A percentile compares a stretch with the other conserved stretches of the same genome.
Conservation (phyloP, 2,329 filamentous ascomycete genomes). For the Diaporthe eres region DNA sequence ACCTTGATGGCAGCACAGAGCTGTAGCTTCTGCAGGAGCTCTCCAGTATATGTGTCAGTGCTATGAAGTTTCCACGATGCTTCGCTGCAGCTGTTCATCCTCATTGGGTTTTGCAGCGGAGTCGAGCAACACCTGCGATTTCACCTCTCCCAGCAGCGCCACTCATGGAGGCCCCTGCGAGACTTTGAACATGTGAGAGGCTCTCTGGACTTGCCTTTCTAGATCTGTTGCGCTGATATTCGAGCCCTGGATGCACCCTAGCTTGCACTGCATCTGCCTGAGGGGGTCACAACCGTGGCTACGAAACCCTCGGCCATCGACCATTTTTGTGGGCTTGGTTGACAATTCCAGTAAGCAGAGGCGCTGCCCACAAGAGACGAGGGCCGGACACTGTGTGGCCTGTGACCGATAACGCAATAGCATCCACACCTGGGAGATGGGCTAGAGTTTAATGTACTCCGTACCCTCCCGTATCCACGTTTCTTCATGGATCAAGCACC, state of each 20-base stretch:
- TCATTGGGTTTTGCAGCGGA: conserved; percentile 10
- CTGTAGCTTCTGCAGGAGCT: conserved; percentile 22
- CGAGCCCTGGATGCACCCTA: conserved; percentile 1
- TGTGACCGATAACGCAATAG: conserved; percentile 31
- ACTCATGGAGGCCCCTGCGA: conserved; percentile 7
- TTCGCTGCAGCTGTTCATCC: conserved; percentile 8
- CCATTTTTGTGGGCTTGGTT: conserved; percentile 11
- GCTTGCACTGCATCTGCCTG: neutral
- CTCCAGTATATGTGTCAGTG: conserved; percentile 15
- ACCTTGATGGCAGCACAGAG: conserved; percentile 18
- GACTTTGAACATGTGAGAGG: conserved; percentile 3
- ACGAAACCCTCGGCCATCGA: neutral
- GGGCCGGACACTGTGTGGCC: conserved; percentile 29
- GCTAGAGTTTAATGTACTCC: conserved; percentile 15
- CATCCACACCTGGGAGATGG: conserved; percentile 24
- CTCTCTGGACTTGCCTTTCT: neutral
- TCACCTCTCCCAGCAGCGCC: neutral
- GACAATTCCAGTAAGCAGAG: neutral
- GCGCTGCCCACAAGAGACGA: neutral
- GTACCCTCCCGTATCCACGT: conserved; percentile 30
- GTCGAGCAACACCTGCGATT: neutral
- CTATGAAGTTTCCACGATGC: conserved; percentile 6
- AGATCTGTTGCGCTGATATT: conserved; percentile 17
- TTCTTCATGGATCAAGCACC: conserved; percentile 33
- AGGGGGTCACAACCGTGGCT: conserved; percentile 1